phyloP scores from a whole-genome alignment of 2,329 filamentous ascomycete genomes.

The Thelonectria discophora region DNA sequence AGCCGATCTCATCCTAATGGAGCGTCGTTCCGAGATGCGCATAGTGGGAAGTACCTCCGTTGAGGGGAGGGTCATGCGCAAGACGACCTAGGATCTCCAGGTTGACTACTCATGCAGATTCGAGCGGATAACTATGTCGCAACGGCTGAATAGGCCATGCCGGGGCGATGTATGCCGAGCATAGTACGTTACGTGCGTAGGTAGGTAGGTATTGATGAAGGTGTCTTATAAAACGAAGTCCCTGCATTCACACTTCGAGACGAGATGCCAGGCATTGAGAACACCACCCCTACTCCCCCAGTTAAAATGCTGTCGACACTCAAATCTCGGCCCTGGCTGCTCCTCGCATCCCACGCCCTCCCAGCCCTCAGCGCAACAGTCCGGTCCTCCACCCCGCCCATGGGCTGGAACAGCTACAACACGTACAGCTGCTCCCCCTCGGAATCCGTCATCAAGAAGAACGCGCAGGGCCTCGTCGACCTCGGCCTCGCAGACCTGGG shows the following conservation, averaged over 20 bases:
- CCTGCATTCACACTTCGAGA: too few relatives aligned
- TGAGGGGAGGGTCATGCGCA: conserved; percentile 12
- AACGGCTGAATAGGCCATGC: not conserved
- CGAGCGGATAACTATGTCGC: conserved; percentile 9
- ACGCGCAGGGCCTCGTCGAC: conserved; percentile 62
- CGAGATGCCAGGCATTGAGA: not conserved
- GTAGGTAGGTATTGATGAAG: not conserved
- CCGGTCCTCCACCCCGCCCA: conserved; percentile 50
- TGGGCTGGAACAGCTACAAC: conserved; percentile 70
- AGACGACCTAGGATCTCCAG: not conserved
- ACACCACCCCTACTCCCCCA: not conserved
- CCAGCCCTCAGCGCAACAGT: conserved; percentile 13
- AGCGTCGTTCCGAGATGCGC: conserved; percentile 7
- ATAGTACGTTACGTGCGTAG: not conserved
- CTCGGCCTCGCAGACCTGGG: conserved; percentile 61
- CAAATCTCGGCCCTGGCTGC: conserved; percentile 14
- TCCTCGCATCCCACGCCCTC: conserved; percentile 7
- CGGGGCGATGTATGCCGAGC: conserved; percentile 1
- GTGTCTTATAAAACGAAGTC: not conserved
- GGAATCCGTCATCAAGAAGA: conserved; percentile 46
- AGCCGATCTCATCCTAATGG: conserved; percentile 8
- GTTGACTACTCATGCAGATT: conserved; percentile 6
- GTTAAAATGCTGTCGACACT: not conserved
- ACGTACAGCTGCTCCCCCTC: conserved; percentile 42
- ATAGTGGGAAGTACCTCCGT: conserved; percentile 11